Base-by-base conservation (phyloP, 495 filamentous ascomycete species). In the Xylaria curta region DNA sequence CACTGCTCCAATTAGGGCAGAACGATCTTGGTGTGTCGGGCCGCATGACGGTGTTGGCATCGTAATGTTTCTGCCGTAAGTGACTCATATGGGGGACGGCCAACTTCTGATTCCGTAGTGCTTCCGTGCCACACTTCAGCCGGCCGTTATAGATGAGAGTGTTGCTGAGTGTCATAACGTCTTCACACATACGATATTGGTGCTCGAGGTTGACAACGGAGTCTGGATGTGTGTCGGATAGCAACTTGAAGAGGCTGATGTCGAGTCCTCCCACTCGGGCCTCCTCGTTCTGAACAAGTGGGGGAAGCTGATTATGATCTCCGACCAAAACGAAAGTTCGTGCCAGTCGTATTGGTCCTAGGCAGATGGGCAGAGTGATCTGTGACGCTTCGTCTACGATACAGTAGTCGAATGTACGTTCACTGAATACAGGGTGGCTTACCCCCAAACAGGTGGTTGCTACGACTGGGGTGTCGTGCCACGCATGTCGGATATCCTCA, bases 371-470 rank as follows among this genome's bases (percentile, higher is more conserved):
- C 28, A 99, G 85, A 3, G 96, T 99, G 81, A 98, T 97, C 77
- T 99, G 96, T 9, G 94, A 97, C 0, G 96, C 96, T 81, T 99
- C 96, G 75, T 99, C 96, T 2, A 99, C 94, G 72, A 99, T 97
- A 75, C 96, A 99, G 79, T 97, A 97, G 81, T 99, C 96, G 72
- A 99, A 99, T 9, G 91, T 90, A 10, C 96, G 92, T 72, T 94
- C 91, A 69, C 86, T 91, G 83, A 99, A 98, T 51, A 99, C 83
- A 21, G 88, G 87, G 78, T 98, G 95, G 79, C 90, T 94, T 76
- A 98, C 91, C 3, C 94, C 94, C 21, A 99, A 86, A 75, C 96
- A 98, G 0, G 96, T 99, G 5, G 96, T 97, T 21, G 96, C 96
- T 10, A 99, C 96, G 49, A 99, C 88, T 12, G 92, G 93, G 3